Evolutionary conservation across 2,329 filamentous ascomycete genomes (phyloP).

Genomic region (Hymenoscyphus albidus): DNA sequence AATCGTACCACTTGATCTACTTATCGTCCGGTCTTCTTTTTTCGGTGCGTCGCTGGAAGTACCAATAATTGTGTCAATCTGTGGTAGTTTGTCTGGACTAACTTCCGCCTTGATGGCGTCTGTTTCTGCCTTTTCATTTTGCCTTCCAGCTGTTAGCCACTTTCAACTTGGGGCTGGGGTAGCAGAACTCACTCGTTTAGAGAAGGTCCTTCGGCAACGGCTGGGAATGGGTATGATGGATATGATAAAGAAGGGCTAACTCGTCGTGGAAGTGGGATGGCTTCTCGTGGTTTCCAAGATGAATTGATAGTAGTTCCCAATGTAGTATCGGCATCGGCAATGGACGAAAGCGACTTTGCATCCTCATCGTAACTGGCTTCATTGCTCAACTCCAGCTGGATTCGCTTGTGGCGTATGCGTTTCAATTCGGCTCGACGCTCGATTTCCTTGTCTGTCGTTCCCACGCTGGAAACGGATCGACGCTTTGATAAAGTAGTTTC

Average conservation of each 20-base stretch:
- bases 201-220: conserved; percentile 15
- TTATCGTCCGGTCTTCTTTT: conserved; percentile 3
- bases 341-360: conserved; percentile 30
- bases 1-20: conserved; percentile 16
- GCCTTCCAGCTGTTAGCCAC: background rate
- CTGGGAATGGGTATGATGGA: conserved; percentile 2
- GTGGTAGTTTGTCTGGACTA: background rate
- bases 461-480: conserved; percentile 41
- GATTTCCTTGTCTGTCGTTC: conserved; percentile 49
- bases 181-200: conserved; percentile 19
- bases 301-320: conserved; percentile 8
- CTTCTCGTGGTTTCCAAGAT: conserved; percentile 18
- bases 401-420: conserved; percentile 52
- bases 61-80: background rate
- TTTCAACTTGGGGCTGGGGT: background rate
- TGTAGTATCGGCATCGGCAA: conserved; percentile 10
- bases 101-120: background rate
- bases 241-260: conserved; percentile 13
- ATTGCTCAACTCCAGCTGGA: conserved; percentile 53
- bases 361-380: conserved; percentile 41
- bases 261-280: conserved; percentile 13
- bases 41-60: background rate
- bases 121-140: conserved; percentile 7
- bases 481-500: conserved; percentile 39
- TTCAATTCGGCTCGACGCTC: conserved; percentile 54